Percentiles rank a stretch among this genome's conserved stretches.
Evolutionary conservation across 371 early-diverging fungal genomes (phyloP).

Genomic region (Cokeromyces recurvatus): DNA sequence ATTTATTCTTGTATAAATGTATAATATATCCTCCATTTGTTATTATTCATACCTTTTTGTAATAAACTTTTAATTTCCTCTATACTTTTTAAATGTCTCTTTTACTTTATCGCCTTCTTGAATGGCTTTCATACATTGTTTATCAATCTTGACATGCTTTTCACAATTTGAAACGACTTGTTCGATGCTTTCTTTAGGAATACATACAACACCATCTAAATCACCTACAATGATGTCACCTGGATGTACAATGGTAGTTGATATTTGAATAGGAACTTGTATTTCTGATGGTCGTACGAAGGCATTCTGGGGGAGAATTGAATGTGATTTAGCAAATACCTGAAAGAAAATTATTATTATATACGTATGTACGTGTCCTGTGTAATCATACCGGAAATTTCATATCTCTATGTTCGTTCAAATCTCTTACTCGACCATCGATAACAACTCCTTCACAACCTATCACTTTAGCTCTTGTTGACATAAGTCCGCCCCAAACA

Average conservation of each 20-base stretch:
- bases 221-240: conserved; percentile 81
- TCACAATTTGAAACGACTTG: conserved; percentile 54
- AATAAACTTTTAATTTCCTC: conserved; percentile 21
- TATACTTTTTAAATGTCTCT: conserved; percentile 66
- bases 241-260: conserved; percentile 52
- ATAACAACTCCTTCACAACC: conserved; percentile 68
- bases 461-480: conserved; percentile 62
- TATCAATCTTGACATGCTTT: conserved; percentile 57
- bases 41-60: too few species aligned
- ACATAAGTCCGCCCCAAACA: conserved; percentile 82
- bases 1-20: too few species aligned
- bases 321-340: conserved; percentile 63
- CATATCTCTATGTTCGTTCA: conserved; percentile 60
- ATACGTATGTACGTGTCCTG: background rate
- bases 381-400: conserved; percentile 53
- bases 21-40: too few species aligned
- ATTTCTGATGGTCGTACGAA: conserved; percentile 62
- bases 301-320: conserved; percentile 65
- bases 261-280: conserved; percentile 58
- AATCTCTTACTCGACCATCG: conserved; percentile 74
- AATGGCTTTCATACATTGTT: conserved; percentile 67
- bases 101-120: conserved; percentile 53
- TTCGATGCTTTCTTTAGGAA: conserved; percentile 52
- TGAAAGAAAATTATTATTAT: conserved; percentile 8
- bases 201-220: conserved; percentile 71